A percentile compares a stretch with the other conserved stretches of the same genome.
phyloP scores from a whole-genome alignment of 345 rosid species.

The Linum trigynum region DNA sequence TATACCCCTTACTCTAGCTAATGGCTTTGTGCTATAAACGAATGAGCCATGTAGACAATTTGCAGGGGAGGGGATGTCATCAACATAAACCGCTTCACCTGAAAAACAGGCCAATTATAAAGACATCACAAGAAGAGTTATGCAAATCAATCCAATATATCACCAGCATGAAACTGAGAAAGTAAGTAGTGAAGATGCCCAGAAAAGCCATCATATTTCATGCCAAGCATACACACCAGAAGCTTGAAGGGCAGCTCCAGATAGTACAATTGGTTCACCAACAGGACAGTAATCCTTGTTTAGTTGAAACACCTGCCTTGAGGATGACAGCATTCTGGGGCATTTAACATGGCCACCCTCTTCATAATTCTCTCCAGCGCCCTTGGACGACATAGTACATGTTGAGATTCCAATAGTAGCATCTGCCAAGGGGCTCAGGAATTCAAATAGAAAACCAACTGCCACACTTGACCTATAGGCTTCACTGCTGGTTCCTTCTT shows the following conservation, averaged over 20 bases:
- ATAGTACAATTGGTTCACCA: constrained; percentile 51
- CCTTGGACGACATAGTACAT: constrained; percentile 3
- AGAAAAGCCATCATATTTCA: too few relatives aligned
- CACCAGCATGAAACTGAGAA: too few relatives aligned
- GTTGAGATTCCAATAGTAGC: constrained; percentile 7
- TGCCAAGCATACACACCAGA: constrained; percentile 72
- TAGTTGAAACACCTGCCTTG: constrained; percentile 48
- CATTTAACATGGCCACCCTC: constrained; percentile 12
- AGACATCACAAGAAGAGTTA: too few relatives aligned
- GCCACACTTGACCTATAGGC: constrained; percentile 74
- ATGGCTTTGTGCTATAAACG: constrained; percentile 1
- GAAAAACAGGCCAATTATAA: neutral
- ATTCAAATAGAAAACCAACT: constrained; percentile 60
- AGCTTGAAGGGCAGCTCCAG: constrained; percentile 67
- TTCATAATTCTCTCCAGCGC: constrained; percentile 4
- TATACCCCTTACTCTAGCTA: neutral
- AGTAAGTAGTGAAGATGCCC: too few relatives aligned
- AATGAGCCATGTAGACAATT: neutral
- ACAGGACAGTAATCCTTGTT: constrained; percentile 49
- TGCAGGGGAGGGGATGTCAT: neutral
- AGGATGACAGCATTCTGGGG: constrained; percentile 40
- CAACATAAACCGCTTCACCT: constrained; percentile 1
- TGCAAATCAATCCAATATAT: too few relatives aligned
- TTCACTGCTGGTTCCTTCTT: constrained; percentile 29
- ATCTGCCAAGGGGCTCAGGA: constrained; percentile 36